A percentile compares a stretch with the other conserved stretches of the same genome.
Conservation (phyloP, 2,329 filamentous ascomycete species). For the Tolypocladium sp. region DNA sequence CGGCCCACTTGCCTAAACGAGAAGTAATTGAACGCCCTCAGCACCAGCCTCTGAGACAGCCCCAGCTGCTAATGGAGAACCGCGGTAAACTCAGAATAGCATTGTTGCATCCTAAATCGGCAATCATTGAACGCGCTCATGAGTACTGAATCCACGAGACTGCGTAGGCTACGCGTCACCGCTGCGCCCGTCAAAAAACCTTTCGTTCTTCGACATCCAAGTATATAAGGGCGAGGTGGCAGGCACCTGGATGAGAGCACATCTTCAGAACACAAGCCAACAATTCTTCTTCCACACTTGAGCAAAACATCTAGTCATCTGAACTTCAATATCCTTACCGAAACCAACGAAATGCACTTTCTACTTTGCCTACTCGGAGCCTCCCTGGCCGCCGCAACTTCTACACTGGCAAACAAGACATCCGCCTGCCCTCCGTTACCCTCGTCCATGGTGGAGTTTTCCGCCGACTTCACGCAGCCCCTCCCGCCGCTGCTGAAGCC, state of each 20-base stretch:
- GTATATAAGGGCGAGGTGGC: neutral
- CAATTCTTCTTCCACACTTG: neutral
- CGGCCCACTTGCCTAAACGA: slow-evolving; percentile 1
- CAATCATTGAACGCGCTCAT: neutral
- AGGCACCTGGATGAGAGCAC: neutral
- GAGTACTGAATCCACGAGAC: neutral
- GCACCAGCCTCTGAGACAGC: no score
- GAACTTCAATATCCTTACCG: neutral
- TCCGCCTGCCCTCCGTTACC: slow-evolving; percentile 13
- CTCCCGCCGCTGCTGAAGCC: slow-evolving; percentile 19
- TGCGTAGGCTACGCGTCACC: neutral
- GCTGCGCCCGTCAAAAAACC: neutral
- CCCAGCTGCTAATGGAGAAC: neutral
- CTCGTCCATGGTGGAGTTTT: slow-evolving; percentile 16
- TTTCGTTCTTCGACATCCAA: neutral
- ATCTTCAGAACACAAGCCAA: neutral
- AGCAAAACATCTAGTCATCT: neutral
- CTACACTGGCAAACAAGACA: neutral
- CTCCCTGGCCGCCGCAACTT: neutral
- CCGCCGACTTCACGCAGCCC: slow-evolving; percentile 20
- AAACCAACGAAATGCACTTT: neutral
- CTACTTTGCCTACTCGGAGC: neutral
- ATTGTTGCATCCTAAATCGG: neutral
- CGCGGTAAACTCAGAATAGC: neutral
- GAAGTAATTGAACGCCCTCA: neutral